Base-by-base conservation (phyloP, 2,329 filamentous ascomycete genomes). In the Cryoendolithus antarcticus region DNA sequence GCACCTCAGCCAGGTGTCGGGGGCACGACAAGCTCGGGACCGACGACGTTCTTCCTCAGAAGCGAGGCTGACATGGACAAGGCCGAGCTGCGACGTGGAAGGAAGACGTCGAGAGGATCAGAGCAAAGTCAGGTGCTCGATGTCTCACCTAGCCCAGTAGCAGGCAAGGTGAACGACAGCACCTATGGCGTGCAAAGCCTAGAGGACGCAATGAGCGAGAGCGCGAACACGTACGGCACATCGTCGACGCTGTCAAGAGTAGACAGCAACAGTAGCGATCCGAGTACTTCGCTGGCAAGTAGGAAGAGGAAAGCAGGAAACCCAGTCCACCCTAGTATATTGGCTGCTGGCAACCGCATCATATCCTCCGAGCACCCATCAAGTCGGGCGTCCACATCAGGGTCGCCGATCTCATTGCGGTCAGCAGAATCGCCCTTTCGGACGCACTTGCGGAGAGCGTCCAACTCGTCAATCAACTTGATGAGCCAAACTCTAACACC, bases 31-130 rank as follows among this genome's bases (percentile, higher is more conserved):
- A 55, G 51, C 48, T 50, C 55, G 41, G 61, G 61, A 44, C 72
- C 72, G 32, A 71, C 71, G 37, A 71, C 71, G 37, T 78, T 77
- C 64, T 77, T 78, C 56, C 61, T 80, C 44, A 64, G 69, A 44
- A 72, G 68, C 46, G 71, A 69, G 49, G 61, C 64, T 42, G 66
- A 71, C 37, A 56, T 70, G 48, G 63, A 71, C 34, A 43, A 44
- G 35, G 42, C 28, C 19, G 34, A 36, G 27, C 40, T 43, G 11
- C 43, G 43, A 32, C 40, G 51, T 48, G 52, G 49, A n/a, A 41
- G 47, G 30, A 55, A 47, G 38, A 42, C 35, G 29, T 53, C 52
- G 32, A 42, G 29, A 43, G 48, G 31, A 45, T 57, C 19, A 32
- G 45, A 13, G 28, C 31, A 32, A 37, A 27, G 10, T 19, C 32